Evolutionary conservation across 2,329 filamentous ascomycete genomes (phyloP), one percentile per base, ranked within the genome.

Genomic region (Colletotrichum cordylinicola): DNA sequence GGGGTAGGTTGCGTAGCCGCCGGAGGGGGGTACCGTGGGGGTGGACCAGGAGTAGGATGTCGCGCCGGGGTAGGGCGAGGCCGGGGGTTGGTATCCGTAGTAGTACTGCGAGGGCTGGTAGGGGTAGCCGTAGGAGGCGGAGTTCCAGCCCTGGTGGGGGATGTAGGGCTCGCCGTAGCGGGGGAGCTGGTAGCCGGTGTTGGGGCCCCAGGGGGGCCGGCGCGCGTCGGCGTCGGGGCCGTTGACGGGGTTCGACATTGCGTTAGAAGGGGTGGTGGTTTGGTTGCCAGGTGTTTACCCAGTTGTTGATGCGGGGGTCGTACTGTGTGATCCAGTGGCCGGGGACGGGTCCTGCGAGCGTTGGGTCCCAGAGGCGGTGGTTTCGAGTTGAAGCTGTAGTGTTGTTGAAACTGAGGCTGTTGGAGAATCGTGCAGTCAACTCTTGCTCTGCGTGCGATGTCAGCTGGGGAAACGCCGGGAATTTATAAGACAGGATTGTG

Each of bases 121-220:
- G 12, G 64, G 64, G 21, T 35, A 76, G 21, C 72, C 68, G 18
- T 65, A 58, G 37, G 27, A 48, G 39, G 33, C 33, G 39, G n/a
- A n/a, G 48, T 62, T 67, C 67, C 71, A 68, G 52, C 85, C 85
- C 27, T 78, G 35, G 72, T 86, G 80, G 43, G 83, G 83, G 43
- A 86, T 83, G 70, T 85, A 86, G 21, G 85, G 79, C 72, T 87
- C 84, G 73, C 84, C 84, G 62, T 83, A 84, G 24, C 79, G 74
- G 2, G 83, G 83, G 29, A 83, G 55, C 43, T 18, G 85, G 83
- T 37, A 76, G 79, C 67, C 67, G 29, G 52, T 58, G 33, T 33
- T 21, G 6, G 85, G 85, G 37, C 84, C 80, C 70, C 80, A 80
- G 16, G 80, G 78, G 6, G 85, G 85, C 1, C 82, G 82, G 43